Evolutionary conservation across 2,329 filamentous ascomycete genomes (phyloP), one percentile per base, ranked within the genome.

Genomic region (Colletotrichum shisoi): DNA sequence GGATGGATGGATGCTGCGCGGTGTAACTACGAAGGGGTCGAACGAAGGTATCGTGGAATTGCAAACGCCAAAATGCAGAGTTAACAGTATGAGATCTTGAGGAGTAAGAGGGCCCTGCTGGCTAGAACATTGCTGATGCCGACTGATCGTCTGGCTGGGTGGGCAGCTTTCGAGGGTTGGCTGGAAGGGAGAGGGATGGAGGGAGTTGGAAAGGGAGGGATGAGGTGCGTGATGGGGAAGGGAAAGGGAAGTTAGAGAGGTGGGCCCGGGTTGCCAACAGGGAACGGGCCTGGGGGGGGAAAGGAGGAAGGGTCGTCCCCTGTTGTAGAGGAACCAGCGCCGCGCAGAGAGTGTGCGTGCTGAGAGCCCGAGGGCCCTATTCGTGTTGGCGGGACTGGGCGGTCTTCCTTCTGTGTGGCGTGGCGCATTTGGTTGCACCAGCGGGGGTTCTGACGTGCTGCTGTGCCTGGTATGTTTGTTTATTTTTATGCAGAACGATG

Each of bases 191-290:
- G 37, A 62, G 63, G 46, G 62, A 56, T 64, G 45, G 60, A 67
- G 54, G 62, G 62, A 68, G 66, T n/a, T 57, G 51, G 57, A 66
- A 42, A 67, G 66, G 44, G 56, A 58, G 62, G 66, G 66, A 57
- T 59, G 65, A 60, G 61, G 54, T 56, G 62, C 44, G 65, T 56
- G 65, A 66, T 61, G 51, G 56, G 56, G 56, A 56, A 60, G 62
- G 57, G 63, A 53, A 19, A 57, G 63, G 62, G 46, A 52, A 60
- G 44, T 39, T 40, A 56, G 37, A 57, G 54, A 57, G 49, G 54
- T 46, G 60, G 64, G 64, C 53, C 53, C 31, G 57, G 44, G 24
- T 49, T 15, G 11, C n/a, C 45, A 57, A 42, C 65, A 68, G 56
- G 65, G 65, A 65, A 60, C 34, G 48, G 49, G 65, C 65, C 65